phyloP scores from a whole-genome alignment of 305 asterid genomes.

The Fraxinus platypoda region DNA sequence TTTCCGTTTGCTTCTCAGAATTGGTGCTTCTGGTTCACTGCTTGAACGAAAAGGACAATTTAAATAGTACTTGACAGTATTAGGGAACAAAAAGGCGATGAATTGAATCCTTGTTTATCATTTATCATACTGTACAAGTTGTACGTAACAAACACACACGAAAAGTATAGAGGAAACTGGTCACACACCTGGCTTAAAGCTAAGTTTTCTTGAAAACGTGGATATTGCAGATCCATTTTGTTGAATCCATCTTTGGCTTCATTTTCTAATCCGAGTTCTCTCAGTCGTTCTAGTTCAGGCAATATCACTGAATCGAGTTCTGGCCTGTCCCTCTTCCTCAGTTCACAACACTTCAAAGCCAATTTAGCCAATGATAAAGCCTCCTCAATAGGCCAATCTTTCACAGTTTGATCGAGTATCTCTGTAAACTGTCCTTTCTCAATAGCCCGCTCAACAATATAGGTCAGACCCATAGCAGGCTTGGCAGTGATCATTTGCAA shows the following conservation, averaged over 20 bases:
- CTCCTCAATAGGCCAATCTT: constrained; percentile 35
- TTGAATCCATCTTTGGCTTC: constrained; percentile 6
- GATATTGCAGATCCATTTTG: not conserved
- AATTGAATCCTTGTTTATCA: not conserved
- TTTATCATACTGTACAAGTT: not conserved
- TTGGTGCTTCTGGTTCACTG: not conserved
- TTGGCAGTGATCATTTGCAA: constrained; percentile 34
- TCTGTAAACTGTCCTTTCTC: constrained; percentile 28
- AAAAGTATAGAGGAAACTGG: not conserved
- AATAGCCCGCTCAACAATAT: constrained; percentile 29
- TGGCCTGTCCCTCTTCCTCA: constrained; percentile 36
- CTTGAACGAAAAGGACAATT: not conserved
- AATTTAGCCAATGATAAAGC: constrained; percentile 27
- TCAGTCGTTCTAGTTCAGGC: constrained; percentile 29
- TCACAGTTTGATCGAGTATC: constrained; percentile 32
- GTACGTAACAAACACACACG: not conserved
- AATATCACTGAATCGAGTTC: constrained; percentile 30
- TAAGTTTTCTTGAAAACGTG: not conserved
- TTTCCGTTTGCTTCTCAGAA: not conserved
- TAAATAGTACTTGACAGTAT: not conserved
- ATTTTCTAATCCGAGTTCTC: constrained; percentile 18
- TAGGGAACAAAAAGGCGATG: not conserved
- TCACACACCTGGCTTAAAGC: not conserved
- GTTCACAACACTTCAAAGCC: constrained; percentile 32
- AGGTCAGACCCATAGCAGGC: constrained; percentile 33